Conservation (phyloP, 75 land plant species). For the Picea sitchensis region DNA sequence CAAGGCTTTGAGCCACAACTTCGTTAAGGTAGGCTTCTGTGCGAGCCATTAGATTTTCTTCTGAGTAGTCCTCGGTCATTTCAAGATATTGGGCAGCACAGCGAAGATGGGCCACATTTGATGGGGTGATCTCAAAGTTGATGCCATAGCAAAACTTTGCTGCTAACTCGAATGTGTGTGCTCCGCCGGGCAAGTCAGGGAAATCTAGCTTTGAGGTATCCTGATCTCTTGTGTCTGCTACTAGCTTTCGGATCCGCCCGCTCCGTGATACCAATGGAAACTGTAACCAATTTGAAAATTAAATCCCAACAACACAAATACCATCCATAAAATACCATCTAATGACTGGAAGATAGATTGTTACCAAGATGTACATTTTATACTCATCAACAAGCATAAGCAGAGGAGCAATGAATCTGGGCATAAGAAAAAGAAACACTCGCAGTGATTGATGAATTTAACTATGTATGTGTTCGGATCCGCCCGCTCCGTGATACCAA, state of each 20-base stretch:
- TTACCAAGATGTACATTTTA: too few relatives aligned
- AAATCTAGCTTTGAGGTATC: constrained; percentile 34
- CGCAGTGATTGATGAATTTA: too few relatives aligned
- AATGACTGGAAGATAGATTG: background rate
- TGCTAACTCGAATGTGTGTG: constrained; percentile 80
- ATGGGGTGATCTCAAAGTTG: constrained; percentile 63
- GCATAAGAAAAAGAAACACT: too few relatives aligned
- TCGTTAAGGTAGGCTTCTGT: constrained; percentile 76
- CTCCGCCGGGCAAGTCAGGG: constrained; percentile 68
- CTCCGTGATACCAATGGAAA: constrained; percentile 85
- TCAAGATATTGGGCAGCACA: constrained; percentile 84
- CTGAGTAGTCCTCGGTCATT: constrained; percentile 82
- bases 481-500: constrained; percentile 80
- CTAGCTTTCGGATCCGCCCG: constrained; percentile 68
- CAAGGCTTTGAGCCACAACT: constrained; percentile 45
- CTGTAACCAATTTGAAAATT: constrained; percentile 55
- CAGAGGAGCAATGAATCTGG: too few relatives aligned
- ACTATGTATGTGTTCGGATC: constrained; percentile 28
- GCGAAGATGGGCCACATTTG: constrained; percentile 77
- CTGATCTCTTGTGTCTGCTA: constrained; percentile 44
- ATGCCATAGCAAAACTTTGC: constrained; percentile 95
- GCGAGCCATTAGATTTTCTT: constrained; percentile 58
- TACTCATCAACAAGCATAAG: too few relatives aligned
- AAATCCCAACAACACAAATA: background rate
- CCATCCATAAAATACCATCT: background rate